phyloP scores from a whole-genome alignment of 371 early-diverging fungal species.

The Nematocida sp. region DNA sequence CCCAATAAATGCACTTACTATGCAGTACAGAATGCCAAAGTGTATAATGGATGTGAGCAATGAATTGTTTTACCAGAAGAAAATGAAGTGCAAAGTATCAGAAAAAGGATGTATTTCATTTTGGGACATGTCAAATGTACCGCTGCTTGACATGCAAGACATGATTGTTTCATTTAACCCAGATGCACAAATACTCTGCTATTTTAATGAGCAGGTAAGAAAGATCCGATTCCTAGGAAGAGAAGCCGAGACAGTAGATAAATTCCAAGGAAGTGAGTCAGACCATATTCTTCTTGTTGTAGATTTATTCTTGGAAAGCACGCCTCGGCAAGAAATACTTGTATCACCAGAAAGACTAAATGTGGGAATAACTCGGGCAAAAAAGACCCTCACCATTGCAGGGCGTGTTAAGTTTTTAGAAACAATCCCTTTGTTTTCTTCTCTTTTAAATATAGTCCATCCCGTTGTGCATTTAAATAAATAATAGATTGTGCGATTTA shows the following conservation, averaged over 20 bases:
- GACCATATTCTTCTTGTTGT: constrained; percentile 65
- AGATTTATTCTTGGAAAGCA: constrained; percentile 63
- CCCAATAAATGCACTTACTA: constrained; percentile 72
- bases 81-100: constrained; percentile 73
- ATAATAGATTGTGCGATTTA: too few relatives aligned
- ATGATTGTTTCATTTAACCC: neutral
- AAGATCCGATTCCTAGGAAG: constrained; percentile 72
- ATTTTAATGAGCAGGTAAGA: constrained; percentile 78
- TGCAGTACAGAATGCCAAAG: constrained; percentile 90
- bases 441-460: neutral
- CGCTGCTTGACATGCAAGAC: neutral
- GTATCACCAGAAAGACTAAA: constrained; percentile 87
- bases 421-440: constrained; percentile 46
- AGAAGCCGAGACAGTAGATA: constrained; percentile 65
- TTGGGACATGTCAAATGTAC: constrained; percentile 54
- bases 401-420: constrained; percentile 45
- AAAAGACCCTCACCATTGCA: constrained; percentile 75
- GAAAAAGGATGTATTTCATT: constrained; percentile 59
- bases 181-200: constrained; percentile 74
- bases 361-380: constrained; percentile 90
- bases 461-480: too few relatives aligned
- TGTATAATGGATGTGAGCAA: constrained; percentile 86
- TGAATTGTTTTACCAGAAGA: constrained; percentile 76
- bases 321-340: constrained; percentile 73
- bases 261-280: constrained; percentile 70